These are phyloP conservation scores for Vitis cinerea DNA, from an alignment of 164 flowering plant genomes.

Conservation along the genomic window DNA sequence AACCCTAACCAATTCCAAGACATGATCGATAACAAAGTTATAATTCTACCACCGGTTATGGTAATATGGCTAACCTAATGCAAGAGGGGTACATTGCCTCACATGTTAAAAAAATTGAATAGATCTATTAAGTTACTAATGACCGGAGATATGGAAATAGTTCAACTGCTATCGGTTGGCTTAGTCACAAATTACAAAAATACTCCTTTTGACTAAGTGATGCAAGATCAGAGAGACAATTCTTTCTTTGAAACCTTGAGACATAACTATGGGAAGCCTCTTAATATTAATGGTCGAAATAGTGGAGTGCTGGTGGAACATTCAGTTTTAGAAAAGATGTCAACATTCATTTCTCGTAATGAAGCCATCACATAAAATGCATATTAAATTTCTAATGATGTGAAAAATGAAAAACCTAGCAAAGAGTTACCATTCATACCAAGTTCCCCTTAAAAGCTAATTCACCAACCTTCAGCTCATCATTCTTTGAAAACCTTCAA, in stretches of 20 bases:
- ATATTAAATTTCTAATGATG: conserved; percentile 22
- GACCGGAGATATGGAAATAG: conserved; percentile 71
- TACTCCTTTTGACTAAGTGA: conserved; percentile 60
- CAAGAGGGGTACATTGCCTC: too few species aligned
- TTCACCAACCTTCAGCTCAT: too few species aligned
- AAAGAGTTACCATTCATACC: conserved; percentile 18
- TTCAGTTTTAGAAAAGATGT: conserved; percentile 27
- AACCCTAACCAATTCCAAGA: too few species aligned
- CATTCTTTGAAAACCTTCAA: too few species aligned
- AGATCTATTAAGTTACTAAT: conserved; percentile 32
- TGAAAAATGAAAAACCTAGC: conserved; percentile 19
- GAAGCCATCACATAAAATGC: conserved; percentile 15
- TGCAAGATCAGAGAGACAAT: conserved; percentile 47
- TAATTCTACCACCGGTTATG: too few species aligned
- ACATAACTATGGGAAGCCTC: conserved; percentile 50
- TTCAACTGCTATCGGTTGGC: conserved; percentile 62
- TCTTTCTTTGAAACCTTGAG: conserved; percentile 44
- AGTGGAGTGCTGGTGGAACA: conserved; percentile 21
- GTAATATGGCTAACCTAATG: too few species aligned
- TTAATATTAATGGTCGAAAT: conserved; percentile 30
- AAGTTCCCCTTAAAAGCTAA: too few species aligned
- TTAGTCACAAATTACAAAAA: conserved; percentile 50
- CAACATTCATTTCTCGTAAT: conserved; percentile 19
- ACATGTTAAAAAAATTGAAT: conserved; percentile 31
- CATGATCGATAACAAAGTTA: too few species aligned